Evolutionary conservation across 352 stramenopile species (phyloP).

Genomic region (Aphanomyces astaci): DNA sequence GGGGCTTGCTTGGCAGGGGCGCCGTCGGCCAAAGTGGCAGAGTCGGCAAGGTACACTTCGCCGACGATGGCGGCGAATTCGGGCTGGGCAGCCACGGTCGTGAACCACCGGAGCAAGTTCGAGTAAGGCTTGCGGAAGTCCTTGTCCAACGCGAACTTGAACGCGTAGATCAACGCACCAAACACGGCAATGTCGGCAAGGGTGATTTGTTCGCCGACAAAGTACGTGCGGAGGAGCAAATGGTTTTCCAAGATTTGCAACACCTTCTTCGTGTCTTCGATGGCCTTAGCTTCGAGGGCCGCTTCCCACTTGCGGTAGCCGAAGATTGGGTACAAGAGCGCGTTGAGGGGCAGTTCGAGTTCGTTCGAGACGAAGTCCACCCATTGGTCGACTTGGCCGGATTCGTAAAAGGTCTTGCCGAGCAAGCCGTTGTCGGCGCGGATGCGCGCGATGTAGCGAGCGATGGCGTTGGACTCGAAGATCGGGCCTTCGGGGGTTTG

Average conservation of each 20-base stretch:
- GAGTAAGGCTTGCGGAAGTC: slow-evolving; percentile 83
- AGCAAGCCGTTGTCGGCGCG: slow-evolving; percentile 80
- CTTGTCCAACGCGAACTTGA: slow-evolving; percentile 89
- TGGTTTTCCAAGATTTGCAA: slow-evolving; percentile 83
- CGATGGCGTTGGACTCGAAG: slow-evolving; percentile 90
- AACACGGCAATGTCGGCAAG: slow-evolving; percentile 89
- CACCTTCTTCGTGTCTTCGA: slow-evolving; percentile 79
- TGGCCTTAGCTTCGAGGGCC: slow-evolving; percentile 70
- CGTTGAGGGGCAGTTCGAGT: slow-evolving; percentile 83
- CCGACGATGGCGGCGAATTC: slow-evolving; percentile 90
- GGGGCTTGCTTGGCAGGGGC: slow-evolving; percentile 39
- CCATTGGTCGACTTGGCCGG: slow-evolving; percentile 88
- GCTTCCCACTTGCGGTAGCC: slow-evolving; percentile 78
- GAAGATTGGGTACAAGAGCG: slow-evolving; percentile 86
- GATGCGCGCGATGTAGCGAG: slow-evolving; percentile 86
- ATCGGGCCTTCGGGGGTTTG: slow-evolving; percentile 79
- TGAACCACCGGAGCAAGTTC: slow-evolving; percentile 89
- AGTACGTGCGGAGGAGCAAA: slow-evolving; percentile 83
- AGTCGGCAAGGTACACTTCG: slow-evolving; percentile 78
- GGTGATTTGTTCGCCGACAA: slow-evolving; percentile 89
- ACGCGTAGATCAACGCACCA: slow-evolving; percentile 88
- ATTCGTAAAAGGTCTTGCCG: slow-evolving; percentile 86
- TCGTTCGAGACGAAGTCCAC: slow-evolving; percentile 90
- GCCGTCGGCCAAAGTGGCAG: slow-evolving; percentile 55
- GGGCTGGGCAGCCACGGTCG: slow-evolving; percentile 88